Evolutionary conservation across 768 basidiomycete genomes (phyloP).

Genomic region (Mycena alexandri): DNA sequence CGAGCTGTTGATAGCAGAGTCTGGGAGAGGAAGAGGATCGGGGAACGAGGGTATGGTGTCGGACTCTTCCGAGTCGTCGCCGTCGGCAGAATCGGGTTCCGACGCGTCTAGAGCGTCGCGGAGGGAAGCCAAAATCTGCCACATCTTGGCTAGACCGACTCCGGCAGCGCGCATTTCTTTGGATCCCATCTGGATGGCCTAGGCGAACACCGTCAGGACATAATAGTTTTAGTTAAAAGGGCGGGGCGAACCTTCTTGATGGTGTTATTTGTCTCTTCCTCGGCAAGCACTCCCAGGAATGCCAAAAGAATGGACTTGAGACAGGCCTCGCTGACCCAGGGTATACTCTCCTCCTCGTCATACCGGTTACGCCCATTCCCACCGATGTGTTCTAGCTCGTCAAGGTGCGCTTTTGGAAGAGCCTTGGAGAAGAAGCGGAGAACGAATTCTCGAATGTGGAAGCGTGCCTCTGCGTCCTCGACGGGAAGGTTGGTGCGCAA

Average conservation of each 20-base stretch:
- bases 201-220: slow-evolving; percentile 13
- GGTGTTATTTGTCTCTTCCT: slow-evolving; percentile 53
- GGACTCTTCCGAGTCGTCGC: slow-evolving; percentile 31
- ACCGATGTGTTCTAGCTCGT: slow-evolving; percentile 73
- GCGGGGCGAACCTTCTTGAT: slow-evolving; percentile 50
- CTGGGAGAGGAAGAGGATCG: slow-evolving; percentile 71
- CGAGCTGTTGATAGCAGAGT: slow-evolving; percentile 56
- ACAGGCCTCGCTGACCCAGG: slow-evolving; percentile 78
- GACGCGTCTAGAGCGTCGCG: slow-evolving; percentile 50
- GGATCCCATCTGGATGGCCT: slow-evolving; percentile 60
- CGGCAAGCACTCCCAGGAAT: slow-evolving; percentile 67
- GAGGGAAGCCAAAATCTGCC: slow-evolving; percentile 65
- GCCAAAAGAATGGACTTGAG: slow-evolving; percentile 73
- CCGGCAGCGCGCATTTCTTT: slow-evolving; percentile 68
- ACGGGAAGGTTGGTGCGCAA: slow-evolving; percentile 59
- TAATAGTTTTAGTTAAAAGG: not conserved
- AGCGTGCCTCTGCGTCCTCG: slow-evolving; percentile 67
- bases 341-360: slow-evolving; percentile 57
- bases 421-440: slow-evolving; percentile 66
- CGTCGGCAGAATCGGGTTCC: slow-evolving; percentile 30
- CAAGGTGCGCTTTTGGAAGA: slow-evolving; percentile 60
- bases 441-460: slow-evolving; percentile 82
- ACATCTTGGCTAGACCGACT: slow-evolving; percentile 72
- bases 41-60: slow-evolving; percentile 56
- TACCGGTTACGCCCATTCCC: slow-evolving; percentile 48